phyloP scores from a whole-genome alignment of 1,139 yeast genomes.

The Suhomyces panamericanus region DNA sequence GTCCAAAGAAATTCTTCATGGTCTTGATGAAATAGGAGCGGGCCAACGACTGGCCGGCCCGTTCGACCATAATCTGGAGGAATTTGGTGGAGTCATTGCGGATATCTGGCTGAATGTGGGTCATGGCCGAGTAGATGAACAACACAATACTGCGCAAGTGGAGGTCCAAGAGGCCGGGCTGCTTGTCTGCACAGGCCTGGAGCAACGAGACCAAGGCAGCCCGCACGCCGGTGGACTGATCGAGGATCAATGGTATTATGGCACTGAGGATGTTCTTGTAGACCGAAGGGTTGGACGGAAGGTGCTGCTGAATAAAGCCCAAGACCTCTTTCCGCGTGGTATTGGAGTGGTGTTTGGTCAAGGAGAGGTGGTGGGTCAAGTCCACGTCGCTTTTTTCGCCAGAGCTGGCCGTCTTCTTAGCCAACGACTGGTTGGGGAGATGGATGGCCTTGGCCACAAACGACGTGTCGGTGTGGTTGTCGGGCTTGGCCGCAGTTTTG shows the following conservation, averaged over 20 bases:
- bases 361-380: constrained; percentile 57
- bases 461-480: constrained; percentile 81
- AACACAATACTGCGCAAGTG: constrained; percentile 68
- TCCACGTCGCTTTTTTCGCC: constrained; percentile 35
- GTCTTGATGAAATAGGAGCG: constrained; percentile 61
- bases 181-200: constrained; percentile 48
- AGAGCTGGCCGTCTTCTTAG: constrained; percentile 19
- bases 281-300: constrained; percentile 51
- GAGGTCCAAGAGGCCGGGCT: constrained; percentile 59
- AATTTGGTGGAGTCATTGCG: constrained; percentile 70
- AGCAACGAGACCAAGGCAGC: constrained; percentile 56
- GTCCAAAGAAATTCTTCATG: constrained; percentile 53
- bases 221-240: constrained; percentile 65
- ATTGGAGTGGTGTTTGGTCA: constrained; percentile 77
- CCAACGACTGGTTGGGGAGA: constrained; percentile 56
- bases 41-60: constrained; percentile 50
- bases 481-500: constrained; percentile 67
- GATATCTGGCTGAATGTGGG: constrained; percentile 77
- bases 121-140: constrained; percentile 91
- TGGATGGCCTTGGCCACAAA: constrained; percentile 75
- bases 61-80: constrained; percentile 52
- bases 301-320: constrained; percentile 44
- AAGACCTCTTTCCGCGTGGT: constrained; percentile 75
- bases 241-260: constrained; percentile 60
- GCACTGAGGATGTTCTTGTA: constrained; percentile 60